A percentile compares a stretch with the other conserved stretches of the same genome.
phyloP scores from a whole-genome alignment of 75 land plant genomes.

The Isoetes taiwanensis region DNA sequence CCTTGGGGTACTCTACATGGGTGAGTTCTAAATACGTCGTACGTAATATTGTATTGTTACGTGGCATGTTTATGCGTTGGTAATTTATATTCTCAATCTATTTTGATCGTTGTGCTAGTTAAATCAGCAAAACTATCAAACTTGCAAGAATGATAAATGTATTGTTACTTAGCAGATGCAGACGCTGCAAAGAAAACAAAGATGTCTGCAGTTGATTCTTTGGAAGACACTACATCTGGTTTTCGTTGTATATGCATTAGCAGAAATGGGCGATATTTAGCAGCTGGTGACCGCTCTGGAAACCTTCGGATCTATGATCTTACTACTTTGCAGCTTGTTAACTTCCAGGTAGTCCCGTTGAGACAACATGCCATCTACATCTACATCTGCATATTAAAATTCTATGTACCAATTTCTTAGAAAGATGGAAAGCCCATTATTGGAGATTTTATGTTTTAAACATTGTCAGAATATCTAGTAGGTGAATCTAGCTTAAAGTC shows the following conservation, averaged over 20 bases:
- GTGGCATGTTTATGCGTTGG: not conserved
- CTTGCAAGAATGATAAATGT: not conserved
- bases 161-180: slow-evolving; percentile 28
- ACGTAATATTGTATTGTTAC: not conserved
- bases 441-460: too few species aligned
- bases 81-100: not conserved
- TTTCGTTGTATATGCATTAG: slow-evolving; percentile 57
- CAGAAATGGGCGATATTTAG: slow-evolving; percentile 48
- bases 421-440: too few species aligned
- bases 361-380: too few species aligned
- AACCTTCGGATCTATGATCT: slow-evolving; percentile 49
- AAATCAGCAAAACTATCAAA: not conserved
- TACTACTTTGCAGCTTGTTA: slow-evolving; percentile 25
- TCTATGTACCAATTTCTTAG: too few species aligned
- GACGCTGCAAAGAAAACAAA: slow-evolving; percentile 18
- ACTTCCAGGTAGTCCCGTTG: slow-evolving; percentile 33
- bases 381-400: too few species aligned
- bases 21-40: slow-evolving; percentile 10
- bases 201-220: not conserved
- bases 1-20: slow-evolving; percentile 31
- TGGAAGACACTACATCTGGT: slow-evolving; percentile 25
- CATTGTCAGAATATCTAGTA: too few species aligned
- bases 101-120: not conserved
- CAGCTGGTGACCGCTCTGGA: slow-evolving; percentile 58
- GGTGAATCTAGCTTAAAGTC: too few species aligned